Evolutionary conservation across 768 basidiomycete genomes (phyloP), one percentile per base, ranked within the genome.

Genomic region (Tricholoma terreum): DNA sequence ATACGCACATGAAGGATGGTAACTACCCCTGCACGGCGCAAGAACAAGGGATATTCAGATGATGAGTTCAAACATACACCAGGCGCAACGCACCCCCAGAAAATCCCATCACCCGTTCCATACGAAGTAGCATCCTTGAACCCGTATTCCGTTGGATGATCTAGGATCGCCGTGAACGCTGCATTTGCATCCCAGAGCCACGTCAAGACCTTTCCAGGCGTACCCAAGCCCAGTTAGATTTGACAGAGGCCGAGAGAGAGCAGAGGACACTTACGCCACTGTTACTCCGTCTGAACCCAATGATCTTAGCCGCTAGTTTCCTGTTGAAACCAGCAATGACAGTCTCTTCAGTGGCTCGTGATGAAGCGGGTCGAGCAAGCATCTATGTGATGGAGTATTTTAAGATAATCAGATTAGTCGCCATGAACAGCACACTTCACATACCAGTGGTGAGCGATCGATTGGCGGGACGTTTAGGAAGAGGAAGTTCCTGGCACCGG

Each of bases 401-500:
- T 17, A 42, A 11, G 35, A 45, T 43, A 30, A 14, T 21, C n/a
- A 33, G 10, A 38, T 35, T 11, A 33, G 43, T 10, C 30, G 5
- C 8, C n/a, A 9, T 17, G 4, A 27, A n/a, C 6, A 14, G 14
- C 30, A 15, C 4, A 15, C 3, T 50, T 10, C 10, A 17, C 67
- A 17, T 63, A 80, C 80, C 60, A 76, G 55, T 2, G 77, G 79
- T 6, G 75, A 74, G 22, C 75, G 71, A 50, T 80, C 72, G n/a
- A 77, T 69, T 17, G 75, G 70, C 3, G 73, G 73, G n/a, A 77
- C 75, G 21, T 68, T 76, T 59, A 70, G 72, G 59, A 82, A 82
- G 57, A 81, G 74, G 73, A 80, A 85, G 69, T 69, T 83, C 35
- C 85, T 74, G 6, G 79, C 86, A 15, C 86, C 86, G 24, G 68